A percentile compares a stretch with the other conserved stretches of the same genome.
Evolutionary conservation across 805 yeast genomes (phyloP).

Genomic region (Teunomyces gatunensis): DNA sequence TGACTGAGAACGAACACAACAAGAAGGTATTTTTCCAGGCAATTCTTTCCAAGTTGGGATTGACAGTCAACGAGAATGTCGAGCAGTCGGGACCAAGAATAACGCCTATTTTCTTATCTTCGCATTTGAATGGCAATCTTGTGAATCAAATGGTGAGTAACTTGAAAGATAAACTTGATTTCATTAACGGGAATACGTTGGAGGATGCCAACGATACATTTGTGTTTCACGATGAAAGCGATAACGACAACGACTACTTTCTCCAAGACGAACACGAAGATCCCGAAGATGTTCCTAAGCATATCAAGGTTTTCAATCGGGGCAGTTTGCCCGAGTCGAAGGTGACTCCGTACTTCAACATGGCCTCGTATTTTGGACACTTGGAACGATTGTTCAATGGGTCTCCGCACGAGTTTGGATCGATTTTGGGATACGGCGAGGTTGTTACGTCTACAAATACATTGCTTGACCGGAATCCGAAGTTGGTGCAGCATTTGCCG

Average conservation of each 20-base stretch:
- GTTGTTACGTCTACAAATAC: slow-evolving; percentile 87
- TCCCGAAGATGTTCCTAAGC: slow-evolving; percentile 53
- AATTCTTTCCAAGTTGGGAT: slow-evolving; percentile 58
- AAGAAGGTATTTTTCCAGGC: slow-evolving; percentile 58
- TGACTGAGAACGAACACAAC: slow-evolving; percentile 43
- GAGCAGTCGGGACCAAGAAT: slow-evolving; percentile 56
- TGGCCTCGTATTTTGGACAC: slow-evolving; percentile 49
- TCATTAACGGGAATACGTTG: slow-evolving; percentile 26
- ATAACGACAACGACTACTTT: slow-evolving; percentile 18
- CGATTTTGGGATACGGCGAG: slow-evolving; percentile 72
- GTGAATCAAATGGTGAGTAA: slow-evolving; percentile 38
- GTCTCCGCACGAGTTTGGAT: slow-evolving; percentile 49
- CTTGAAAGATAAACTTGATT: slow-evolving; percentile 34
- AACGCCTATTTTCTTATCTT: slow-evolving; percentile 62
- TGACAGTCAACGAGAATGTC: slow-evolving; percentile 58
- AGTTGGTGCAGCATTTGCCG: slow-evolving; percentile 58
- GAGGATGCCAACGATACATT: slow-evolving; percentile 60
- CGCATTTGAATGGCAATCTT: slow-evolving; percentile 32
- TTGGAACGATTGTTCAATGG: slow-evolving; percentile 29
- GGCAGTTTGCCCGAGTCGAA: slow-evolving; percentile 48
- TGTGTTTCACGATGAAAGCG: slow-evolving; percentile 42
- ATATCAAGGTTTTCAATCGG: slow-evolving; percentile 46
- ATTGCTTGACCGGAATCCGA: slow-evolving; percentile 69
- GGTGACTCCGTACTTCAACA: slow-evolving; percentile 72
- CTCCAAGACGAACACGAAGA: slow-evolving; percentile 39